Base-by-base conservation (phyloP, 202 grass and related monocot genomes). In the Zizania palustris region DNA sequence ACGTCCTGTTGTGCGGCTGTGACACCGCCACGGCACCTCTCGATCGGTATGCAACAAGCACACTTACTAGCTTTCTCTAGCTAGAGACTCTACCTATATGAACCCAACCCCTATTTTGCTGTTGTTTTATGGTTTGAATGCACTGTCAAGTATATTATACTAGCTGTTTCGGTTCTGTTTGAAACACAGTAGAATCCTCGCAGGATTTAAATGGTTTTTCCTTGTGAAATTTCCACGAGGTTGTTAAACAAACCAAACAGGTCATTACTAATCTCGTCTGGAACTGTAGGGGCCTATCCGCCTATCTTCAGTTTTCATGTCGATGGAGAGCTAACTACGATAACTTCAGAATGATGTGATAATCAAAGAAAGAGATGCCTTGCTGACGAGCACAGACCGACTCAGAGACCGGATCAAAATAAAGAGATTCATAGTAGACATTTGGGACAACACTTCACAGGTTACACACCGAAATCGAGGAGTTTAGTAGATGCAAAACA, bases 381-480 rank as follows among this genome's bases (percentile, higher is more conserved):
- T n/a, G n/a, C n/a, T n/a, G n/a, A n/a, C 41, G 6, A 42, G 6
- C 41, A 8, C 41, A 46, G 3, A 46, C 45, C 1, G 13, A 12
- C 11, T 4, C 49, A 18, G 3, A 38, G 35, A 35, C 44, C 13
- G 9, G 34, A 6, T 48, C 16, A 20, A 77, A 40, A 42, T 18
- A 77, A 14, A 54, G 8, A 65, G 21, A 20, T 66, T 55, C 74
- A 42, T 54, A 48, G 51, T 11, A 45, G 16, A 48, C n/a, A 46
- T 6, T 6, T 41, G 4, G 14, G 41, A 20, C 15, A 37, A 51
- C 0, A 51, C 15, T 6, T 28, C 2, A 43, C 18, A 7, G 7
- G 6, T 21, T 60, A 13, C 40, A 7, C 13, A 46, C 18, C 8
- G 62, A 56, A 71, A 69, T 16, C 22, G 6, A 40, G 12, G 33